phyloP scores from a whole-genome alignment of 2,329 filamentous ascomycete genomes.

The Pseudogymnoascus sp. region DNA sequence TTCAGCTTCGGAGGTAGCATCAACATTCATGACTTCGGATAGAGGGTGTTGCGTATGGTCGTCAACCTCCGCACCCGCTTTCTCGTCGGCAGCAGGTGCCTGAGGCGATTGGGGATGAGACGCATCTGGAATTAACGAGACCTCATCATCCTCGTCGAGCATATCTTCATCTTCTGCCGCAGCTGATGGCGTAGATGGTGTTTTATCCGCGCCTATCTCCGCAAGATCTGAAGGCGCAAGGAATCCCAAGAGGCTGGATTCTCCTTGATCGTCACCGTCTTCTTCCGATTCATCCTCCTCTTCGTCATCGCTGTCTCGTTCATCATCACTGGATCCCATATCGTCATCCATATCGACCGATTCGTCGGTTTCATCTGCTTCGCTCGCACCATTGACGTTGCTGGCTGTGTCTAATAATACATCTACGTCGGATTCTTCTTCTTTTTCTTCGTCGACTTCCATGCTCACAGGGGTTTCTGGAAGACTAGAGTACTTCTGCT shows the following conservation, averaged over 20 bases:
- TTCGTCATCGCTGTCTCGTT: constrained; percentile 35
- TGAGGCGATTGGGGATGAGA: constrained; percentile 15
- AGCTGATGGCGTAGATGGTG: constrained; percentile 3
- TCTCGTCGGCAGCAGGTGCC: constrained; percentile 4
- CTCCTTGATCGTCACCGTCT: constrained; percentile 36
- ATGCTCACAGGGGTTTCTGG: constrained; percentile 34
- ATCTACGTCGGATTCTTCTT: not conserved
- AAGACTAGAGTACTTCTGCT: constrained; percentile 59
- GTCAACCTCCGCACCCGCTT: not conserved
- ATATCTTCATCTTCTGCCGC: constrained; percentile 12
- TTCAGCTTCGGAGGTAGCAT: not conserved
- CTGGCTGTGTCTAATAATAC: constrained; percentile 17
- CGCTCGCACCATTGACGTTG: constrained; percentile 22
- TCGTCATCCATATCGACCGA: constrained; percentile 63
- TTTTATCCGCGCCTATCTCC: constrained; percentile 26
- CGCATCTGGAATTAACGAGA: constrained; percentile 24
- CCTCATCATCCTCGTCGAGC: constrained; percentile 23
- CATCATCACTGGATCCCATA: constrained; percentile 47
- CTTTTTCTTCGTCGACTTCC: constrained; percentile 21
- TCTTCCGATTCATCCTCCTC: constrained; percentile 28
- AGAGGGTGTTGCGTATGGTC: not conserved
- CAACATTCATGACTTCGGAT: constrained; percentile 10
- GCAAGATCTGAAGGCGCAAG: constrained; percentile 26
- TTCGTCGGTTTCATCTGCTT: constrained; percentile 49
- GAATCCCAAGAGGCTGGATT: constrained; percentile 31